Percentiles rank a stretch among this genome's conserved stretches.
These are phyloP conservation scores for Trichophyton verrucosum DNA, from an alignment of 2,329 filamentous ascomycete species.

Conservation along the genomic window DNA sequence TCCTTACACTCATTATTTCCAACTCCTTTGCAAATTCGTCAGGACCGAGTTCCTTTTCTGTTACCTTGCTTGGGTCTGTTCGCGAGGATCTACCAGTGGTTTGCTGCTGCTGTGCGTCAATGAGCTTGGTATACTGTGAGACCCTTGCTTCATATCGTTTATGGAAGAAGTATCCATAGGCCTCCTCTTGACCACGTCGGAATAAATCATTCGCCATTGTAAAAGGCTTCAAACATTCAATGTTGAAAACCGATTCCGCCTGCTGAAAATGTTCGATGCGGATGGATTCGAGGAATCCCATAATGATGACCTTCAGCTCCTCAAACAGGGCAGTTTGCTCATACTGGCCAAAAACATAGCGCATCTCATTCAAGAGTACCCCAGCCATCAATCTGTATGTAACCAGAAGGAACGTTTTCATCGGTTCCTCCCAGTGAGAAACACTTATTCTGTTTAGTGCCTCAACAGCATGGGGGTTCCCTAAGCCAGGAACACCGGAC, in stretches of 20 bases:
- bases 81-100: conserved; percentile 8
- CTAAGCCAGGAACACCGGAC: conserved; percentile 47
- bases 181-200: conserved; percentile 14
- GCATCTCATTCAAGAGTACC: conserved; percentile 36
- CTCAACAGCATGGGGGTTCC: conserved; percentile 49
- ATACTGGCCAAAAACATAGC: conserved; percentile 25
- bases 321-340: conserved; percentile 25
- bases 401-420: conserved; percentile 30
- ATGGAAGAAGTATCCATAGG: conserved; percentile 9
- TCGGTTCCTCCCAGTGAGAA: conserved; percentile 44
- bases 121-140: not conserved
- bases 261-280: conserved; percentile 27
- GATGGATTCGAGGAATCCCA: conserved; percentile 36
- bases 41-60: conserved; percentile 18
- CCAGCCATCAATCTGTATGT: conserved; percentile 21
- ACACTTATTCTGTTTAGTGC: conserved; percentile 47
- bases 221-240: conserved; percentile 46
- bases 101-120: not conserved
- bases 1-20: conserved; percentile 32
- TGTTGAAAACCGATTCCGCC: conserved; percentile 40
- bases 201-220: conserved; percentile 35
- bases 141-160: conserved; percentile 17
- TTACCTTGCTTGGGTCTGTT: conserved; percentile 18
- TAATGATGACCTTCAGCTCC: conserved; percentile 31
- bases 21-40: conserved; percentile 29